Evolutionary conservation across 2,329 filamentous ascomycete genomes (phyloP).

Genomic region (Aspergillus persii): DNA sequence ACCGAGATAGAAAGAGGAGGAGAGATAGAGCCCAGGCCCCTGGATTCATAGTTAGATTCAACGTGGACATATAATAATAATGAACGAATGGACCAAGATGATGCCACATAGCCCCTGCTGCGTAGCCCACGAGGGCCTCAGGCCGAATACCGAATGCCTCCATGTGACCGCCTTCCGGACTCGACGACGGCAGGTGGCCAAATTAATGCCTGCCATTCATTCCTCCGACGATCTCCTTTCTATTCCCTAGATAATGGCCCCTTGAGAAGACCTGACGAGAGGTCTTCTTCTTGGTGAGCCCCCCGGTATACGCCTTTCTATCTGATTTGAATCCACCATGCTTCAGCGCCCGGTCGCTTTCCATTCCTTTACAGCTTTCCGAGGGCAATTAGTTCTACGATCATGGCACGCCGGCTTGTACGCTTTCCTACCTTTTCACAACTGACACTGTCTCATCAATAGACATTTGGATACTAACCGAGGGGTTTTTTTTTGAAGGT

Average conservation of each 20-base stretch:
- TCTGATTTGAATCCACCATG: conserved; percentile 29
- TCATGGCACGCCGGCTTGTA: conserved; percentile 47
- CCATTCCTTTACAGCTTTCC: conserved; percentile 27
- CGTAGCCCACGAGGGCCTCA: not conserved
- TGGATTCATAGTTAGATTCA: not conserved
- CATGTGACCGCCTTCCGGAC: conserved; percentile 3
- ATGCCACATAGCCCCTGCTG: no score
- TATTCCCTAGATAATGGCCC: conserved; percentile 13
- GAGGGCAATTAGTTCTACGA: conserved; percentile 29
- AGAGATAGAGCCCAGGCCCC: not conserved
- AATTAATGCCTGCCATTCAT: not conserved
- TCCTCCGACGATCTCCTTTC: not conserved
- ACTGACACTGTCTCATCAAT: not conserved
- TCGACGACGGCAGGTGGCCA: not conserved
- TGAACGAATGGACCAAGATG: not conserved
- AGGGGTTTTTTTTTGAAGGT: conserved; percentile 36
- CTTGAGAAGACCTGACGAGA: conserved; percentile 30
- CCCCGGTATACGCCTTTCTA: conserved; percentile 8
- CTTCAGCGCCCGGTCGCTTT: conserved; percentile 27
- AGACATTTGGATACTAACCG: conserved; percentile 7
- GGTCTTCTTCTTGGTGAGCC: conserved; percentile 28
- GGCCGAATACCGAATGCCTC: not conserved
- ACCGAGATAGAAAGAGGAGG: not conserved
- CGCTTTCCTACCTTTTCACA: conserved; percentile 9
- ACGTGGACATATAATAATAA: not conserved